phyloP scores from a whole-genome alignment of 129 eudicot genomes.

The Flaveria sonorensis region DNA sequence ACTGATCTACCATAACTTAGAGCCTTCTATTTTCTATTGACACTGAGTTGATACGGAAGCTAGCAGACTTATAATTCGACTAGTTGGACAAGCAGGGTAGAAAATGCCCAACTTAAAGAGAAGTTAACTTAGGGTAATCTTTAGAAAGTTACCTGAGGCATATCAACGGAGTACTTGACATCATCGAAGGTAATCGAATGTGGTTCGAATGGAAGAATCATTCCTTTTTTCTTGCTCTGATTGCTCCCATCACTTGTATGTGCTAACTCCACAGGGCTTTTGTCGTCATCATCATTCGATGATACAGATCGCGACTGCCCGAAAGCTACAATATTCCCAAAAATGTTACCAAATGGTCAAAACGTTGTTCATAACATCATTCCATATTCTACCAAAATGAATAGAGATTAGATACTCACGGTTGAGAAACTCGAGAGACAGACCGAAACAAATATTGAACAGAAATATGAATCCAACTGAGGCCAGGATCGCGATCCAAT shows the following conservation, averaged over 20 bases:
- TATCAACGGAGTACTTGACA: slow-evolving; percentile 76
- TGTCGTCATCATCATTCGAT: slow-evolving; percentile 35
- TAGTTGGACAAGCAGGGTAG: not conserved
- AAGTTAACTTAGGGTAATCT: not conserved
- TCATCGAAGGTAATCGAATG: slow-evolving; percentile 78
- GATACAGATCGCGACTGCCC: slow-evolving; percentile 55
- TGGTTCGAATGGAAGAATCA: slow-evolving; percentile 89
- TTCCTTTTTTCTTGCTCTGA: slow-evolving; percentile 46
- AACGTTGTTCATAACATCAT: not conserved
- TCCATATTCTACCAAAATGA: not conserved
- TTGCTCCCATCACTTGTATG: slow-evolving; percentile 10
- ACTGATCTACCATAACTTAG: not conserved
- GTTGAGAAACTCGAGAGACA: slow-evolving; percentile 52
- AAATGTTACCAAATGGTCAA: slow-evolving; percentile 7
- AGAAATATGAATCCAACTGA: slow-evolving; percentile 51
- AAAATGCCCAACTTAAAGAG: not conserved
- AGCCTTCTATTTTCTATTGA: not conserved
- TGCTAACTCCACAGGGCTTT: slow-evolving; percentile 36
- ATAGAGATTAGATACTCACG: slow-evolving; percentile 45
- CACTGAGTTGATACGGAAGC: too few relatives aligned
- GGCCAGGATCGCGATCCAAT: slow-evolving; percentile 64
- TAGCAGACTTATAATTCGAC: not conserved
- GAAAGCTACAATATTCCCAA: slow-evolving; percentile 46
- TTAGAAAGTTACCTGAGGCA: slow-evolving; percentile 64
- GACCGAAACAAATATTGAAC: slow-evolving; percentile 45